phyloP scores from a whole-genome alignment of 495 filamentous ascomycete species.

The Aspergillus wentii region DNA sequence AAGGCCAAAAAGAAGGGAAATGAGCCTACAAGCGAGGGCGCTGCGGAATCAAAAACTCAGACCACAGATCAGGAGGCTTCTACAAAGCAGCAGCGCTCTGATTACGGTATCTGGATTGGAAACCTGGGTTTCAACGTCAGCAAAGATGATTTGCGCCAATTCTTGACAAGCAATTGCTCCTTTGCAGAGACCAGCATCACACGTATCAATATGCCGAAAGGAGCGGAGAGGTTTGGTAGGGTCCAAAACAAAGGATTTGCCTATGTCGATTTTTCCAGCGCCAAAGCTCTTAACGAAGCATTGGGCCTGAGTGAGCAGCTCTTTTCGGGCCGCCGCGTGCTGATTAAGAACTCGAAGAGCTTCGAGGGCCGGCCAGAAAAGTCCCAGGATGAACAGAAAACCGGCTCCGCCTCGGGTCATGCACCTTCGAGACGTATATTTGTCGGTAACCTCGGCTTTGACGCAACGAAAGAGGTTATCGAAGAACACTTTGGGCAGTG shows the following conservation, averaged over 20 bases:
- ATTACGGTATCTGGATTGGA: conserved; percentile 90
- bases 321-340: conserved; percentile 65
- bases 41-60: conserved; percentile 30
- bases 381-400: conserved; percentile 39
- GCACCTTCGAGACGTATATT: conserved; percentile 76
- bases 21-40: conserved; percentile 18
- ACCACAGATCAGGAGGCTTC: conserved; percentile 19
- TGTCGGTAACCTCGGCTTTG: conserved; percentile 86
- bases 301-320: conserved; percentile 77
- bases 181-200: conserved; percentile 70
- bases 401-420: conserved; percentile 41
- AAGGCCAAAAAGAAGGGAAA: conserved; percentile 68
- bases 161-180: conserved; percentile 64
- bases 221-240: conserved; percentile 41
- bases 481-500: conserved; percentile 75
- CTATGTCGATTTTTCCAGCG: conserved; percentile 83
- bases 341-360: conserved; percentile 87
- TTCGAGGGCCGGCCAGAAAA: conserved; percentile 74
- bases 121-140: conserved; percentile 82
- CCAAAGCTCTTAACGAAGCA: conserved; percentile 62
- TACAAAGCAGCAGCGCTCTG: conserved; percentile 55
- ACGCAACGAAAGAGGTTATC: conserved; percentile 75
- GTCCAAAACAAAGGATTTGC: conserved; percentile 84
- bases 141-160: conserved; percentile 64
- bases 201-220: conserved; percentile 71